Evolutionary conservation across 352 stramenopile species (phyloP).

Genomic region (Hyaloperonospora brassicae): DNA sequence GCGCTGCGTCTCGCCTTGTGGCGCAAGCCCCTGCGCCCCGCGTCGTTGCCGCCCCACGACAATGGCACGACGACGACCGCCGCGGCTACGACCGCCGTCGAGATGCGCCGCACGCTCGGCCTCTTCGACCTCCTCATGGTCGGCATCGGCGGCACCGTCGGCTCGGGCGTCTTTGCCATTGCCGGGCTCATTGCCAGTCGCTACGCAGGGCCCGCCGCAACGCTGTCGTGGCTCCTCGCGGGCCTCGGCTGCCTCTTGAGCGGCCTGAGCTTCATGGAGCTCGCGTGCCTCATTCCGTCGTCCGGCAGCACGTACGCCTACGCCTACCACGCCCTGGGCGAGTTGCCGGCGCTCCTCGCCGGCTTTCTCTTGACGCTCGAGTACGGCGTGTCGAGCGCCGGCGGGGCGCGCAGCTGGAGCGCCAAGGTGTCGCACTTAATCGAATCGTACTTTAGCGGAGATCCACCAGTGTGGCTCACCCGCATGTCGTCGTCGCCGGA

Average conservation of each 20-base stretch:
- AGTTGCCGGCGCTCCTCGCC: slow-evolving; percentile 87
- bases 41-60: slow-evolving; percentile 7
- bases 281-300: slow-evolving; percentile 80
- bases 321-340: slow-evolving; percentile 88
- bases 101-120: slow-evolving; percentile 42
- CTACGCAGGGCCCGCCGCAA: slow-evolving; percentile 68
- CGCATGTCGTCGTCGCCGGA: slow-evolving; percentile 36
- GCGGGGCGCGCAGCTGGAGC: slow-evolving; percentile 89
- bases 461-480: slow-evolving; percentile 42
- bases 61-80: slow-evolving; percentile 2
- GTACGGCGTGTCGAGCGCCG: slow-evolving; percentile 88
- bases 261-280: slow-evolving; percentile 88
- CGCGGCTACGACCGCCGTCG: slow-evolving; percentile 1
- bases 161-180: slow-evolving; percentile 89
- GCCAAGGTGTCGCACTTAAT: slow-evolving; percentile 89
- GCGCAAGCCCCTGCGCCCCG: slow-evolving; percentile 58
- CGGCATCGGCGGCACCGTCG: slow-evolving; percentile 91
- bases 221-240: slow-evolving; percentile 79
- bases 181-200: slow-evolving; percentile 55
- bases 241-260: slow-evolving; percentile 73
- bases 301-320: slow-evolving; percentile 91
- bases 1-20: slow-evolving; percentile 29
- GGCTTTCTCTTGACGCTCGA: slow-evolving; percentile 88
- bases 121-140: slow-evolving; percentile 91
- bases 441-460: slow-evolving; percentile 38